Conservation (phyloP, 2,329 filamentous ascomycete genomes). For the Dactylellina leptospora region DNA sequence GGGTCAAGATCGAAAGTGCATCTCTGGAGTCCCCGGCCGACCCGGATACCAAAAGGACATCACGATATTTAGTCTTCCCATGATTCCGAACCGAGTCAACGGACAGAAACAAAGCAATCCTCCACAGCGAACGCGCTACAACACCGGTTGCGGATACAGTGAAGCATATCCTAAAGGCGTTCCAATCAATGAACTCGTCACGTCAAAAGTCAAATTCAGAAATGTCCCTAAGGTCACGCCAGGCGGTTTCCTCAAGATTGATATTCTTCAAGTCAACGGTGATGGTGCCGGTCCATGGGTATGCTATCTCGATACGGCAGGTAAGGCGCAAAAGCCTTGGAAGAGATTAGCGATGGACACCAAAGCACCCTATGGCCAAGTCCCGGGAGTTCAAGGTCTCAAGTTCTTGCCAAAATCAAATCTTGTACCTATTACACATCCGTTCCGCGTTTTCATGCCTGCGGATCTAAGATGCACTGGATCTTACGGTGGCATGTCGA, state of each 20-base stretch:
- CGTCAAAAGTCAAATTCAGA: background rate
- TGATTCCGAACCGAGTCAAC: background rate
- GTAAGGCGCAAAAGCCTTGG: background rate
- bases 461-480: slow-evolving; percentile 65
- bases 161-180: background rate
- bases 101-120: background rate
- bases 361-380: slow-evolving; percentile 60
- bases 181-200: background rate
- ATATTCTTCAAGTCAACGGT: slow-evolving; percentile 67
- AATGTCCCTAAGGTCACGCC: slow-evolving; percentile 64
- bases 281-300: slow-evolving; percentile 67
- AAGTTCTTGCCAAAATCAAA: slow-evolving; percentile 61
- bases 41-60: background rate
- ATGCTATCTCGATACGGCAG: slow-evolving; percentile 61
- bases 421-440: slow-evolving; percentile 56
- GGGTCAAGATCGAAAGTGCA: background rate
- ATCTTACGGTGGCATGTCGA: slow-evolving; percentile 68
- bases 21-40: background rate
- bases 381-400: slow-evolving; percentile 69
- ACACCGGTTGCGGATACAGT: background rate
- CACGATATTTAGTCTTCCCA: background rate
- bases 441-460: background rate
- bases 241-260: slow-evolving; percentile 64
- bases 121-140: background rate
- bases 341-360: background rate